Conservation (phyloP, 768 basidiomycete genomes). For the Inosperma sp. region DNA sequence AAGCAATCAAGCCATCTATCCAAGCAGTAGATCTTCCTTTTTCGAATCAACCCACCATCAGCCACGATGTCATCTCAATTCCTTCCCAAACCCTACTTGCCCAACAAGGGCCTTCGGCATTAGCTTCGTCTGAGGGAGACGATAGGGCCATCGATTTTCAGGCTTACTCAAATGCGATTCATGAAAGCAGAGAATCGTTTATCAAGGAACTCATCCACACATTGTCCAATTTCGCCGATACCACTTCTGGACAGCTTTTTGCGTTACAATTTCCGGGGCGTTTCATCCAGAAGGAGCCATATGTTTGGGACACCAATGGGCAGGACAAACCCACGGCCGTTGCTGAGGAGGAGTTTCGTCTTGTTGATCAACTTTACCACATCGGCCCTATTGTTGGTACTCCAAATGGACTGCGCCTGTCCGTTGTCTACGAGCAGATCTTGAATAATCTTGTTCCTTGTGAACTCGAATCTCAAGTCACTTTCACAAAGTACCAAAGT, state of each 20-base stretch:
- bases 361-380: slow-evolving; percentile 26
- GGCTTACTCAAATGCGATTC: background rate
- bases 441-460: slow-evolving; percentile 26
- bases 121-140: no score
- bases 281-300: slow-evolving; percentile 17
- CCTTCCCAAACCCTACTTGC: no score
- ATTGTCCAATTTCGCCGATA: slow-evolving; percentile 20
- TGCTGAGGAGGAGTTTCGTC: slow-evolving; percentile 26
- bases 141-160: no score
- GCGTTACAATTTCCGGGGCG: slow-evolving; percentile 27
- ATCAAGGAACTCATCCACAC: slow-evolving; percentile 16
- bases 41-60: no score
- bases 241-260: slow-evolving; percentile 22
- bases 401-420: slow-evolving; percentile 24
- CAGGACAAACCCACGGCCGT: slow-evolving; percentile 24
- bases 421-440: slow-evolving; percentile 24
- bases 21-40: no score
- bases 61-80: no score
- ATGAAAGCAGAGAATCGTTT: slow-evolving; percentile 10
- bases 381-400: slow-evolving; percentile 16
- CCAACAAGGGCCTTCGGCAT: no score
- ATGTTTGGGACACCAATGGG: slow-evolving; percentile 21
- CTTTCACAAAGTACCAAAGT: slow-evolving; percentile 19
- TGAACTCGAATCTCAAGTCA: slow-evolving; percentile 9
- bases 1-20: no score